These are phyloP conservation scores for Chloromonas sp. DNA, from an alignment of 163 green algal genomes.

Conservation along the genomic window DNA sequence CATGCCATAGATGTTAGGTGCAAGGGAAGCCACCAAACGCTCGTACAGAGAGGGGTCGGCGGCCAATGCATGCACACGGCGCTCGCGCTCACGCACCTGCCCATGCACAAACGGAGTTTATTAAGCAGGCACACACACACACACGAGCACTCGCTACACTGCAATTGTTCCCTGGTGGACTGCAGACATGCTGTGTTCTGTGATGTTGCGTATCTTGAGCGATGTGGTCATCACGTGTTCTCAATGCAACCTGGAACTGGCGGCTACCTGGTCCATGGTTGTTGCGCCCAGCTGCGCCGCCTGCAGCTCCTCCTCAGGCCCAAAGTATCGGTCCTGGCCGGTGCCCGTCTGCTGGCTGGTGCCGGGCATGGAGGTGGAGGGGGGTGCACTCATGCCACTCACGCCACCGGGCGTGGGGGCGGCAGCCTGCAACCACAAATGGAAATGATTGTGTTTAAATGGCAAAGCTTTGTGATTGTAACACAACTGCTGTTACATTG, in stretches of 20 bases:
- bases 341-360: not conserved
- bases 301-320: slow-evolving; percentile 4
- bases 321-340: slow-evolving; percentile 1
- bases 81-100: slow-evolving; percentile 3
- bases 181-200: not conserved
- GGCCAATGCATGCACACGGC: slow-evolving; percentile 24
- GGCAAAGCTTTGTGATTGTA: no score
- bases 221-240: no score
- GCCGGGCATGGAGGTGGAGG: slow-evolving; percentile 4
- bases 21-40: slow-evolving; percentile 74
- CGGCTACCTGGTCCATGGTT: slow-evolving; percentile 14
- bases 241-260: not conserved
- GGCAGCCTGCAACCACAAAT: no score
- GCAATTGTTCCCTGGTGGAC: not conserved
- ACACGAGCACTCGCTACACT: not conserved
- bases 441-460: no score
- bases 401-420: not conserved
- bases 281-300: not conserved
- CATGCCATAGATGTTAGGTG: slow-evolving; percentile 95
- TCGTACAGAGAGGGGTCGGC: slow-evolving; percentile 79
- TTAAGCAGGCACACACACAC: slow-evolving; percentile 3
- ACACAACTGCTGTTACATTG: no score
- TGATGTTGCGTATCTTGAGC: not conserved
- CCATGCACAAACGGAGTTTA: not conserved
- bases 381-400: not conserved